Evolutionary conservation across 176 grass and related monocot genomes (phyloP).

Genomic region (Hyparrhenia diplandra): DNA sequence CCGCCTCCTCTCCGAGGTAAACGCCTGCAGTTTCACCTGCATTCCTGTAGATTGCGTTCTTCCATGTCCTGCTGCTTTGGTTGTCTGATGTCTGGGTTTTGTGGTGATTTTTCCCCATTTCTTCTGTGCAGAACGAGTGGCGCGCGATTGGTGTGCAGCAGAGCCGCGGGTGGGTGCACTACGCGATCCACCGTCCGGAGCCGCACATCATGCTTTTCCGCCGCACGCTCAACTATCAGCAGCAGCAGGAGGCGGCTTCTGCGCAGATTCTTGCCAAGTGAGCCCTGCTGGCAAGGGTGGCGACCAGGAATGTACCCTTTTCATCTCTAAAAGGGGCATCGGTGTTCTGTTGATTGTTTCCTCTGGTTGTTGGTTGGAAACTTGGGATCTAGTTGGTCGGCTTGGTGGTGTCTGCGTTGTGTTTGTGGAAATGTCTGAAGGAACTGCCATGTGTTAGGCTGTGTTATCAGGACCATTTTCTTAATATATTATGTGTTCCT

Average conservation of each 20-base stretch:
- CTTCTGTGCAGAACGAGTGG: conserved; percentile 72
- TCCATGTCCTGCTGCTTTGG: background rate
- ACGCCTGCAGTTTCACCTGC: background rate
- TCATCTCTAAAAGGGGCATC: conserved; percentile 50
- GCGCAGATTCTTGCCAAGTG: conserved; percentile 66
- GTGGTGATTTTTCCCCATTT: background rate
- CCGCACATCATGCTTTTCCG: conserved; percentile 99
- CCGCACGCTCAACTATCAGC: conserved; percentile 96
- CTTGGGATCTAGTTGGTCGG: background rate
- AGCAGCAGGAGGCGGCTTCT: conserved; percentile 67
- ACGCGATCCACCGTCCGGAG: conserved; percentile 97
- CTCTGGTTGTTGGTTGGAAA: background rate
- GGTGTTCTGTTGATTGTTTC: background rate
- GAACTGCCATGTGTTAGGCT: conserved; percentile 16
- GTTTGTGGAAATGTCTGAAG: conserved; percentile 53
- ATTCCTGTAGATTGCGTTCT: background rate
- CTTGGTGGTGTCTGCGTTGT: background rate
- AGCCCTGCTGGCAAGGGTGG: background rate
- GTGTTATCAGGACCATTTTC: background rate
- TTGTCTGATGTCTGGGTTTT: background rate
- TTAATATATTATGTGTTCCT: conserved; percentile 10
- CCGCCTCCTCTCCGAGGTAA: conserved; percentile 94
- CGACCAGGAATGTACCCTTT: conserved; percentile 37
- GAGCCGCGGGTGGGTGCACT: conserved; percentile 99
- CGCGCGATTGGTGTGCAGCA: conserved; percentile 96